Conservation (phyloP, 306 rosid species). For the Boehmeria nivea region DNA sequence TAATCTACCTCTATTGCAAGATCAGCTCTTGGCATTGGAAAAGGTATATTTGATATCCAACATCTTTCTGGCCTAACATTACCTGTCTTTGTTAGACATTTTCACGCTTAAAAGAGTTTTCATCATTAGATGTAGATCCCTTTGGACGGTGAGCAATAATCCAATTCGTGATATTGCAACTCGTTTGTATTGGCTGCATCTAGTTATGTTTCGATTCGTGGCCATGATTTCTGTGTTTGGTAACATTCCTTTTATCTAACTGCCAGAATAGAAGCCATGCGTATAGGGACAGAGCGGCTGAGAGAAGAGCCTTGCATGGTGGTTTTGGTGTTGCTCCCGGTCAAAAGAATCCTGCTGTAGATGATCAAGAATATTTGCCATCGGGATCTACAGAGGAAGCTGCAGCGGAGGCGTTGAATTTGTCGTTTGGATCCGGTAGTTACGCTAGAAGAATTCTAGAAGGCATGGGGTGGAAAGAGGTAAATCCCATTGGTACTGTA, state of each 20-base stretch:
- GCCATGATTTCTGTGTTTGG: too few species aligned
- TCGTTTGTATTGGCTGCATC: too few species aligned
- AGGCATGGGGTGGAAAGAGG: constrained; percentile 96
- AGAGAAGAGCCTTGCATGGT: constrained; percentile 82
- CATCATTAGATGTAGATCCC: too few species aligned
- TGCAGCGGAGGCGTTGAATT: constrained; percentile 62
- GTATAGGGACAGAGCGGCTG: constrained; percentile 83
- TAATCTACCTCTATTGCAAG: constrained; percentile 25
- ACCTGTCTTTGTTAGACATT: too few species aligned
- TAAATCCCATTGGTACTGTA: too few species aligned
- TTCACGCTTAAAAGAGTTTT: too few species aligned
- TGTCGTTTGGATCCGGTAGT: constrained; percentile 79
- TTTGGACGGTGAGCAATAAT: too few species aligned
- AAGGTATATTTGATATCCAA: constrained; percentile 34
- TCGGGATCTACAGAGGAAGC: constrained; percentile 41
- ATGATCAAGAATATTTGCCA: constrained; percentile 25
- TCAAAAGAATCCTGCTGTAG: constrained; percentile 42
- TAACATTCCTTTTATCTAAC: constrained; percentile 8
- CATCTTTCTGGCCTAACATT: background rate
- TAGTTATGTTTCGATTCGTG: too few species aligned
- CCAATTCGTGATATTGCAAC: too few species aligned
- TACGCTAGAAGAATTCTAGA: constrained; percentile 61
- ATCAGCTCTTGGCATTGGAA: constrained; percentile 22
- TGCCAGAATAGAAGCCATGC: constrained; percentile 40
- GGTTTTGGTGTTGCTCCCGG: constrained; percentile 81